These are phyloP conservation scores for Blakeslea trispora DNA, from an alignment of 371 early-diverging fungal species.

Conservation along the genomic window DNA sequence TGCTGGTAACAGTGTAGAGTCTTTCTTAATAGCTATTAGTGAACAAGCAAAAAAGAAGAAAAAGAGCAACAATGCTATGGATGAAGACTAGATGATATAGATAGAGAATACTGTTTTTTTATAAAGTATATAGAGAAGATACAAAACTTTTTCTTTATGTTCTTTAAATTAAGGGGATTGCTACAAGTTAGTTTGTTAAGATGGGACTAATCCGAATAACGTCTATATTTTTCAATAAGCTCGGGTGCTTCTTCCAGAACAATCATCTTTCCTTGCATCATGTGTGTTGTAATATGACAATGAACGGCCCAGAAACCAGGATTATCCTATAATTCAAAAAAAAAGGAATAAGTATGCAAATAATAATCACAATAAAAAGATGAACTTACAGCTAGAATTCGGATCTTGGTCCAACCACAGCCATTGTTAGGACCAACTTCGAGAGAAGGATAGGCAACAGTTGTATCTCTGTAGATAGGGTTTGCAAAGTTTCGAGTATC, in stretches of 20 bases:
- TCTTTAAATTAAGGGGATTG: not conserved
- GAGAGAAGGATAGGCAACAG: slow-evolving; percentile 38
- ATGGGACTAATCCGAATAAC: slow-evolving; percentile 11
- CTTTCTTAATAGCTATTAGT: slow-evolving; percentile 64
- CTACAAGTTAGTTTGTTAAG: not conserved
- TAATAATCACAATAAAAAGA: not conserved
- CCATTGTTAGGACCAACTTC: slow-evolving; percentile 22
- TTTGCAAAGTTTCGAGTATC: slow-evolving; percentile 31
- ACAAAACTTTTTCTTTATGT: slow-evolving; percentile 3
- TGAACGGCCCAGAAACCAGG: slow-evolving; percentile 55
- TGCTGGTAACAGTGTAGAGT: slow-evolving; percentile 67
- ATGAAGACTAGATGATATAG: slow-evolving; percentile 13
- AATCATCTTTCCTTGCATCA: slow-evolving; percentile 51
- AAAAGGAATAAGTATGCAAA: not conserved
- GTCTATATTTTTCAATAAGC: slow-evolving; percentile 21
- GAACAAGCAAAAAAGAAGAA: slow-evolving; percentile 50
- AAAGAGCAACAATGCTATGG: slow-evolving; percentile 27
- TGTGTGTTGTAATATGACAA: slow-evolving; percentile 54
- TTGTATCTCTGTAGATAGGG: slow-evolving; percentile 37
- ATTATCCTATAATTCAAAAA: slow-evolving; percentile 33
- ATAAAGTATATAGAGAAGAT: not conserved
- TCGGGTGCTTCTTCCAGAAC: slow-evolving; percentile 46
- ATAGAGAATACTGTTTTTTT: not conserved
- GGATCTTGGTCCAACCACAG: slow-evolving; percentile 45
- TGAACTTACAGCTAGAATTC: slow-evolving; percentile 37